Evolutionary conservation across 768 basidiomycete genomes (phyloP), one percentile per base, ranked within the genome.

Genomic region (Xanthoconium purpureum): DNA sequence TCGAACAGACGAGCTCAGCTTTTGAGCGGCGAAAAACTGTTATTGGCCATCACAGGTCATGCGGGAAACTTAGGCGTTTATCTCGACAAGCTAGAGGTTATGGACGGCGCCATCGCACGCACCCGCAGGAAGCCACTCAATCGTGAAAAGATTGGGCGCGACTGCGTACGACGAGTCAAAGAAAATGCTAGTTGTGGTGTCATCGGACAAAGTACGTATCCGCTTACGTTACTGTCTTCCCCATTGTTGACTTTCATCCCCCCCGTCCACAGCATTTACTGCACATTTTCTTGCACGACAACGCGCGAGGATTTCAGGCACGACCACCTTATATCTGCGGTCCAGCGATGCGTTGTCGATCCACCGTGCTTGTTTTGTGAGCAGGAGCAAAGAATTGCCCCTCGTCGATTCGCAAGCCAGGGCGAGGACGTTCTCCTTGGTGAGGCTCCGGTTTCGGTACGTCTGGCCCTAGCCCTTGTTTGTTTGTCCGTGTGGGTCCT

Each of bases 351-450:
- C 56, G 6, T n/a, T 56, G 2, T 43, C 49, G 5, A 72, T 84
- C 15, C 55, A 47, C 3, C 70, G 71, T n/a, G 71, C 76, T 2
- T 73, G 75, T 40, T 83, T 84, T 54, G 71, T 82, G 2, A 67
- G 68, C 44, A 80, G 80, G 6, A 75, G 63, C 33, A 83, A 85
- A 57, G 84, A 85, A 52, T 47, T 85, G 3, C 59, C 81, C 0
- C 63, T 85, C 0, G 68, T 84, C 6, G 84, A 85, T 56, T 73
- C 73, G 0, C 59, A 55, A 4, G 68, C 70, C 0, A 73, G 74
- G 17, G 80, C 74, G 1, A 70, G 84, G 17, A 72, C 84, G 18
- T 84, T 77, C 57, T 85, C 84, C 1, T 59, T 83, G 45, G 68
- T n/a, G n/a, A n/a, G n/a, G n/a, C n/a, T n/a, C n/a, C n/a, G n/a